These are phyloP conservation scores for Lactarius vividus DNA, from an alignment of 768 basidiomycete genomes.

Conservation along the genomic window DNA sequence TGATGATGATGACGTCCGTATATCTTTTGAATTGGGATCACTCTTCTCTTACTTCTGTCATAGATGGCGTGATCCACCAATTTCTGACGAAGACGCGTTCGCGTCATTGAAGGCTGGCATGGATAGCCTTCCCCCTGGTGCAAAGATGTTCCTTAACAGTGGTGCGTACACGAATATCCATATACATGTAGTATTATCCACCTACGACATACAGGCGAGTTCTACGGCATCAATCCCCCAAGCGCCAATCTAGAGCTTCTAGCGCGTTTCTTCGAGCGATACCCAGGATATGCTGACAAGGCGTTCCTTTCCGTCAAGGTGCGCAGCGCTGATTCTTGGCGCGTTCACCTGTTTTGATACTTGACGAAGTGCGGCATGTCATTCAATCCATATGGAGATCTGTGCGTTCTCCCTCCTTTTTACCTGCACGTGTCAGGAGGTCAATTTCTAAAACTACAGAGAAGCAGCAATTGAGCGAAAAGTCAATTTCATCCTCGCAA, in stretches of 20 bases:
- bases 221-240: conserved; percentile 49
- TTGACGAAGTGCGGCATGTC: conserved; percentile 17
- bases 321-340: not conserved
- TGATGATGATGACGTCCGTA: conserved; percentile 57
- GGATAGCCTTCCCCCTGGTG: conserved; percentile 42
- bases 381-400: conserved; percentile 16
- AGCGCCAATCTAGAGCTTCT: conserved; percentile 50
- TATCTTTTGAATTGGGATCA: not conserved
- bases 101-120: conserved; percentile 55
- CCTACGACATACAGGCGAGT: conserved; percentile 42
- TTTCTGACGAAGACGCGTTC: conserved; percentile 59
- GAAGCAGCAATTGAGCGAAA: conserved; percentile 20
- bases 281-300: conserved; percentile 45
- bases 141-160: conserved; percentile 52
- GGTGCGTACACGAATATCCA: conserved; percentile 35
- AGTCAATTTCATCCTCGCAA: conserved; percentile 23
- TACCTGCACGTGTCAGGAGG: not conserved
- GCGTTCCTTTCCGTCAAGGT: conserved; percentile 53
- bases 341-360: not conserved
- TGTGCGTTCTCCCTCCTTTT: conserved; percentile 11
- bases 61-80: conserved; percentile 31
- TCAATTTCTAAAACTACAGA: conserved; percentile 5
- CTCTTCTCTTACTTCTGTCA: not conserved
- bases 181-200: not conserved
- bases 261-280: conserved; percentile 46